Evolutionary conservation across 2,329 filamentous ascomycete genomes (phyloP), one percentile per base, ranked within the genome.

Genomic region (Fusarium sp.): DNA sequence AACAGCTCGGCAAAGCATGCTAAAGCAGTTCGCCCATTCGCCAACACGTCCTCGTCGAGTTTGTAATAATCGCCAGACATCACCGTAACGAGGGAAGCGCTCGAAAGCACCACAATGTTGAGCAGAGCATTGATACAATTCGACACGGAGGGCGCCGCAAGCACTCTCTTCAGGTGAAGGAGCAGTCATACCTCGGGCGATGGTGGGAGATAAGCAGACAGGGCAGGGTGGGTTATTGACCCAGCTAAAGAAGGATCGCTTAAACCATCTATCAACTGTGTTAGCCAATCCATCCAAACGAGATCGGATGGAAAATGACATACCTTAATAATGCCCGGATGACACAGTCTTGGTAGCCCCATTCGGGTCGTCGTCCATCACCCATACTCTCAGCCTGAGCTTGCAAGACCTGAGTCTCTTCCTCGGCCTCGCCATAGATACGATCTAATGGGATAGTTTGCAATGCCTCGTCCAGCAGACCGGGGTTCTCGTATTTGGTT

Each of bases 11-110:
- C 96, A 98, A 59, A 99, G 89, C 96, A 98, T 98, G 84, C 93
- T 96, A 85, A 99, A 99, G 87, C 95, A 98, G 84, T 98, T 98
- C 75, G 94, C 95, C 95, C 96, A 98, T 85, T 99, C 96, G 70
- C 96, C 96, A 70, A 93, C 93, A 76, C 96, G 92, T 41, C 96
- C 96, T 76, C 93, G 90, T 76, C 94, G 88, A 35, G 94, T 97
- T 82, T 98, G 93, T 48, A 99, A 85, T 69, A 98, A 84, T 57
- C 95, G 92, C 91, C 97, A 98, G 33, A 98, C 96, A 81, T 99
- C 96, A 68, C 94, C 96, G 82, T 98, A 98, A 69, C 96, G 90
- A 44, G 96, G 95, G 77, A 98, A 99, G 73, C 96, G 91, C 82
- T 98, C 96, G 79, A 92, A 94, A 35, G 91, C 89, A 54, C 91